phyloP scores from a whole-genome alignment of 495 filamentous ascomycete species.

The Lophiotrema nucula region DNA sequence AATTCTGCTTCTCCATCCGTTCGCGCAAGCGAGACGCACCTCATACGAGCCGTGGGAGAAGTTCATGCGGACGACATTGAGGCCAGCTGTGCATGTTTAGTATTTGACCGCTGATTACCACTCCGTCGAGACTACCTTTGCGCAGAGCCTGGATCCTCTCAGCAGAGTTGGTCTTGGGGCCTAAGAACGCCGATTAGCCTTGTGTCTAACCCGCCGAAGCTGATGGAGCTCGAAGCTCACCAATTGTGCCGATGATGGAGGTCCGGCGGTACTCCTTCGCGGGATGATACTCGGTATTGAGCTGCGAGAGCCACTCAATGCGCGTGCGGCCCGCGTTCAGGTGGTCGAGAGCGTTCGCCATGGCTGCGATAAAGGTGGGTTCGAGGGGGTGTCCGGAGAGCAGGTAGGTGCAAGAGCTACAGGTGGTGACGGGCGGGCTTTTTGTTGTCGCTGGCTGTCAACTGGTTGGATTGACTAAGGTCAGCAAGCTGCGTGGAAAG shows the following conservation, averaged over 20 bases:
- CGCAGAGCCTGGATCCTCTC: conserved; percentile 94
- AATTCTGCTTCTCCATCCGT: background rate
- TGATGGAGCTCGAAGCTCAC: background rate
- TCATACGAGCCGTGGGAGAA: conserved; percentile 97
- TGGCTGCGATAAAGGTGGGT: conserved; percentile 31
- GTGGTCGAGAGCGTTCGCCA: conserved; percentile 75
- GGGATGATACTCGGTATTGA: conserved; percentile 76
- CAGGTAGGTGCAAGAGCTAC: background rate
- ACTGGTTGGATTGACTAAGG: background rate
- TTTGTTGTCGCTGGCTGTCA: background rate
- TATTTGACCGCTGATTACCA: background rate
- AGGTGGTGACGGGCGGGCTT: background rate
- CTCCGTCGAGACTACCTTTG: conserved; percentile 36
- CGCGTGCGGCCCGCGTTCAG: conserved; percentile 72
- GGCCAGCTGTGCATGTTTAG: conserved; percentile 56
- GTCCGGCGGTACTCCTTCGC: conserved; percentile 87
- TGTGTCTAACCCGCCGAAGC: background rate
- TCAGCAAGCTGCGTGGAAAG: background rate
- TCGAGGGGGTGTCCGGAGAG: background rate
- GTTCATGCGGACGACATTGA: conserved; percentile 99
- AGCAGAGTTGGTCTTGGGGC: conserved; percentile 97
- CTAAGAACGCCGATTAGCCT: background rate
- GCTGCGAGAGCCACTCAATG: conserved; percentile 87
- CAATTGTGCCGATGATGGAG: conserved; percentile 98
- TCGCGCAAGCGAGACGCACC: background rate